Evolutionary conservation across 1,139 yeast genomes (phyloP).

Genomic region (Blastobotrys elegans): DNA sequence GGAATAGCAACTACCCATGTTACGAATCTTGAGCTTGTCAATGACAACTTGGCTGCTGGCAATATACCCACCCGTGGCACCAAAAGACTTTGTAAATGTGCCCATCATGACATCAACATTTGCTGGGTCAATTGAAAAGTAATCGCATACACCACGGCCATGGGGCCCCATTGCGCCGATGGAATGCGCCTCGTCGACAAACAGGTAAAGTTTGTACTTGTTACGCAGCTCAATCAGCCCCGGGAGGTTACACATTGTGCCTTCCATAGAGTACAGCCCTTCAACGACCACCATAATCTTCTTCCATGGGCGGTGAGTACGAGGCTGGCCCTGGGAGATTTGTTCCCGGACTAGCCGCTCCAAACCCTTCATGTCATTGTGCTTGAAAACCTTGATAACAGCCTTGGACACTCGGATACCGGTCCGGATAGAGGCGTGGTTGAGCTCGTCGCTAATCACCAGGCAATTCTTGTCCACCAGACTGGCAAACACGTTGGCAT

Average conservation of each 20-base stretch:
- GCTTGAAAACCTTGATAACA: conserved; percentile 85
- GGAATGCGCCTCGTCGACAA: conserved; percentile 97
- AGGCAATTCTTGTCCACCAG: conserved; percentile 82
- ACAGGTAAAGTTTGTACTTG: conserved; percentile 83
- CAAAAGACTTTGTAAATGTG: conserved; percentile 93
- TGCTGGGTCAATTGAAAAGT: conserved; percentile 71
- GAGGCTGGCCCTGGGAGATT: conserved; percentile 95
- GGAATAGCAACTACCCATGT: conserved; percentile 70
- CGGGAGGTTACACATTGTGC: conserved; percentile 87
- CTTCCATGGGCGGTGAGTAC: conserved; percentile 95
- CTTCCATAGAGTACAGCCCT: conserved; percentile 98
- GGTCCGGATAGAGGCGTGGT: conserved; percentile 92
- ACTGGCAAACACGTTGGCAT: conserved; percentile 83
- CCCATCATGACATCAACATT: conserved; percentile 92
- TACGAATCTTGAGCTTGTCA: conserved; percentile 66
- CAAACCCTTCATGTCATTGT: conserved; percentile 78
- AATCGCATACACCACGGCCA: conserved; percentile 95
- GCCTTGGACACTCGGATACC: conserved; percentile 95
- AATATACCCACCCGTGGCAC: conserved; percentile 97
- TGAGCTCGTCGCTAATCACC: conserved; percentile 88
- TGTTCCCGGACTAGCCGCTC: conserved; percentile 80
- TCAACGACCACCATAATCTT: conserved; percentile 91
- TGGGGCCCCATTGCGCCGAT: conserved; percentile 95
- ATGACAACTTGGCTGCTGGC: conserved; percentile 68
- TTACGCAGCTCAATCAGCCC: conserved; percentile 66